Percentiles rank a stretch among this genome's conserved stretches.
phyloP scores from a whole-genome alignment of 2,329 filamentous ascomycete genomes.

The Colletotrichum viniferum region DNA sequence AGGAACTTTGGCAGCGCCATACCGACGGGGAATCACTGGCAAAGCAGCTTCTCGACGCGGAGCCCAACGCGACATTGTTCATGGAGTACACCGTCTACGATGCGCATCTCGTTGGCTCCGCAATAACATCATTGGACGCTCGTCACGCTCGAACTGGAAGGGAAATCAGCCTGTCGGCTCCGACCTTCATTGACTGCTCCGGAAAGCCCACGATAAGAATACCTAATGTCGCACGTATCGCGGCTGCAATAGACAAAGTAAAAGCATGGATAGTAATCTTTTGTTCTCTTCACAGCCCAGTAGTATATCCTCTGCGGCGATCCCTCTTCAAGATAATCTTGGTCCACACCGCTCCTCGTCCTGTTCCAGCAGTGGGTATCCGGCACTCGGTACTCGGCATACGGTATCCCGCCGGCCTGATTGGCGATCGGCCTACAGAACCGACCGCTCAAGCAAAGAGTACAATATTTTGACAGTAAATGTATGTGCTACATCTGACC shows the following conservation, averaged over 20 bases:
- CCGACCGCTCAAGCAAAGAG: neutral
- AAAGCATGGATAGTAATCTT: neutral
- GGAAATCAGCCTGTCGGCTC: neutral
- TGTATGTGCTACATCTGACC: no score
- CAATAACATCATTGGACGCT: neutral
- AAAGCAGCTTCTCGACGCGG: neutral
- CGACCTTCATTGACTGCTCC: neutral
- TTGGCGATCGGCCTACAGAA: fast-evolving
- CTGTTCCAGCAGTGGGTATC: neutral
- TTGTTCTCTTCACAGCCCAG: neutral
- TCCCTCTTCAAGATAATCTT: neutral
- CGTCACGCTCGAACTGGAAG: neutral
- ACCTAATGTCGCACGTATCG: neutral
- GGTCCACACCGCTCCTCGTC: neutral
- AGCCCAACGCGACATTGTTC: neutral
- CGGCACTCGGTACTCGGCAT: neutral
- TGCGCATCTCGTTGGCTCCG: neutral
- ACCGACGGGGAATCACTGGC: fast-evolving
- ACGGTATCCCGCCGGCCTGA: neutral
- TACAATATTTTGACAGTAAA: no score
- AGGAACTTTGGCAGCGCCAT: neutral
- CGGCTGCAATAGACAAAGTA: neutral
- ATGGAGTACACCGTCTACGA: neutral
- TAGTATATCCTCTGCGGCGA: neutral
- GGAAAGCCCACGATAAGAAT: neutral